These are phyloP conservation scores for Mimosa bimucronata DNA, from an alignment of 306 rosid species.

Conservation along the genomic window DNA sequence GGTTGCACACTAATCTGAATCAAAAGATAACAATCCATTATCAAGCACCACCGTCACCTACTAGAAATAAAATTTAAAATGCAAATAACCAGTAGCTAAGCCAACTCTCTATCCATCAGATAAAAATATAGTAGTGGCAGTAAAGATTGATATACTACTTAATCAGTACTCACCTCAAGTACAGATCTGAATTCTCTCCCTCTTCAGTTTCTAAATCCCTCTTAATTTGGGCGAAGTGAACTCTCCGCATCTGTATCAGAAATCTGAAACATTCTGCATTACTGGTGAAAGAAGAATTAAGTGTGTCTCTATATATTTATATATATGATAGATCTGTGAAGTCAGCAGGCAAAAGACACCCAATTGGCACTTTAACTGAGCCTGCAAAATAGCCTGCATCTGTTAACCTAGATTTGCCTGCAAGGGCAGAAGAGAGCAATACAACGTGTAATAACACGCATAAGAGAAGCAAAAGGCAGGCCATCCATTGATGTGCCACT, in stretches of 20 bases:
- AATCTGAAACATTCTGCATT: conserved; percentile 46
- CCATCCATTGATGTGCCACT: conserved; percentile 21
- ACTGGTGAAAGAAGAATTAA: conserved; percentile 41
- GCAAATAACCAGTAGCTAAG: background rate
- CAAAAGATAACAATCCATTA: conserved; percentile 13
- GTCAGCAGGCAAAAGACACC: conserved; percentile 41
- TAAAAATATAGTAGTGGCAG: background rate
- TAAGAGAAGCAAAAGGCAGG: conserved; percentile 20
- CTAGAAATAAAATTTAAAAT: background rate
- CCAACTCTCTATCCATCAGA: background rate
- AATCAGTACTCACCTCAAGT: background rate
- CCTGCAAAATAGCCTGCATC: conserved; percentile 32
- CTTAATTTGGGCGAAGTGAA: conserved; percentile 31
- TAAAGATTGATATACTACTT: background rate
- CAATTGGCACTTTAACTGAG: conserved; percentile 16
- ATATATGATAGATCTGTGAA: conserved; percentile 46
- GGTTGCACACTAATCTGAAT: conserved; percentile 6
- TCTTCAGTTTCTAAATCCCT: background rate
- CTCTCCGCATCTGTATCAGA: conserved; percentile 33
- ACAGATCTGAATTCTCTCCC: background rate
- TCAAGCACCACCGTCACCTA: background rate
- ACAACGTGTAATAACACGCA: background rate
- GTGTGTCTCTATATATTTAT: conserved; percentile 29
- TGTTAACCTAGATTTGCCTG: conserved; percentile 42
- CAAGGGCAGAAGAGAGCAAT: conserved; percentile 29